Base-by-base conservation (phyloP, 805 yeast genomes). In the Wickerhamomyces kurtzmanii region DNA sequence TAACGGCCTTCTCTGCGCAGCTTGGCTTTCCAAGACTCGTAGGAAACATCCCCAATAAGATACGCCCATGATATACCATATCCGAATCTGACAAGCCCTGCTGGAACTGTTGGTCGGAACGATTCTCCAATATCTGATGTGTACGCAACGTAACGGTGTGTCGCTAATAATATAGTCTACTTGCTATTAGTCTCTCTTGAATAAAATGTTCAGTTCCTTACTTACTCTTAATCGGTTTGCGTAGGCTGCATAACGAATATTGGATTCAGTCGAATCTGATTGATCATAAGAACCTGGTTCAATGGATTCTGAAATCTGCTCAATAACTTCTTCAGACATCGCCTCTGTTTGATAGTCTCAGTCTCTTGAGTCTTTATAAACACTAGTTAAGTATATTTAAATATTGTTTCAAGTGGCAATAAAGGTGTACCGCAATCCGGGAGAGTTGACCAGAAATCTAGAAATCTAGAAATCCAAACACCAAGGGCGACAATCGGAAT, bases 61-160 rank as follows among this genome's bases (percentile, higher is more conserved):
- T 82, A 82, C 1, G 69, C 55, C 91, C 91, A 83, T 6, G 86
- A 75, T 23, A 82, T 56, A 20, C 74, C 84, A 48, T 82, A 82
- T 17, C 89, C 77, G 3, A 69, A 35, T 10, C 55, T 62, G 12
- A 82, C 91, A n/a, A 77, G 32, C 19, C 41, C 38, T 1, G 87
- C 86, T 42, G 74, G 77, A 4, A 83, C 87, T 8, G 82, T 77
- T 1, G 91, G 91, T 29, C 94, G 64, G 55, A 82, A 83, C 8
- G 87, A 77, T 47, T 82, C 94, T 18, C 94, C 94, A 41, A 82
- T 73, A 48, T 82, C 94, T 0, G 87, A 78, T 3, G 93, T 81
- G 53, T 83, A 82, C 1, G 94, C 94, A 15, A 82, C 83, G 44
- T 82, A 83, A 42, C 93, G 57, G 47, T 79, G 89, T 11, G 87